Evolutionary conservation across 306 rosid genomes (phyloP), one percentile per base, ranked within the genome.

Genomic region (Malus asiatica): DNA sequence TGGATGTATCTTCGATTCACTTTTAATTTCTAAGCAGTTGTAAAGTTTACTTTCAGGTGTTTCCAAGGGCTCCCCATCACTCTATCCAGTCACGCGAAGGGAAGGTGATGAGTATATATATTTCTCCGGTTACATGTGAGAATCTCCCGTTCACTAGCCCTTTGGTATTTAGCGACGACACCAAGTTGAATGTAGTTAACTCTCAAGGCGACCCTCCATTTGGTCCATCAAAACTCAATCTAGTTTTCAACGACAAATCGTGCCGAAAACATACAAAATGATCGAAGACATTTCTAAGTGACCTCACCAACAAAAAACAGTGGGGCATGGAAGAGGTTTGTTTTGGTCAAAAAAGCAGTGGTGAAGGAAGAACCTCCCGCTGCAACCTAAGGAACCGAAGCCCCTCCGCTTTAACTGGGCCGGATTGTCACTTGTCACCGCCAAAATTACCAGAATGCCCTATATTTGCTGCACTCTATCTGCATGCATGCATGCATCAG

Each of bases 351-450:
- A 45, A 45, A 5, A 18, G 51, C 20, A 44, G 62, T 42, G 60
- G 70, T 13, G 59, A 59, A 44, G n/a, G 32, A 13, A 18, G 6
- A 25, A 18, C 48, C 30, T 23, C 79, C 58, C 66, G 59, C 68
- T 69, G 59, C 33, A 63, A 22, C 66, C 66, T 58, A 77, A 71
- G 52, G 61, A 77, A 33, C 20, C 27, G 80, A 77, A 77, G 69
- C 66, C 66, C 27, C 22, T 72, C 76, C 53, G 66, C 76, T 38
- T 72, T 72, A 58, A 12, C 53, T 5, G 75, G 76, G 65, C 35
- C 35, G 35, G 35, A 32, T 32, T 32, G 6, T 5, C 35, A 32
- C 35, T 32, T 32, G 35, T 32, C 77, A 42, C 38, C 38, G 3
- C 2, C 25, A 27, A 13, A 73, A 60, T 59, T 29, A 60, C 77